Evolutionary conservation across 768 basidiomycete species (phyloP), one percentile per base, ranked within the genome.

Genomic region (Omphalotus guepiniiformis): DNA sequence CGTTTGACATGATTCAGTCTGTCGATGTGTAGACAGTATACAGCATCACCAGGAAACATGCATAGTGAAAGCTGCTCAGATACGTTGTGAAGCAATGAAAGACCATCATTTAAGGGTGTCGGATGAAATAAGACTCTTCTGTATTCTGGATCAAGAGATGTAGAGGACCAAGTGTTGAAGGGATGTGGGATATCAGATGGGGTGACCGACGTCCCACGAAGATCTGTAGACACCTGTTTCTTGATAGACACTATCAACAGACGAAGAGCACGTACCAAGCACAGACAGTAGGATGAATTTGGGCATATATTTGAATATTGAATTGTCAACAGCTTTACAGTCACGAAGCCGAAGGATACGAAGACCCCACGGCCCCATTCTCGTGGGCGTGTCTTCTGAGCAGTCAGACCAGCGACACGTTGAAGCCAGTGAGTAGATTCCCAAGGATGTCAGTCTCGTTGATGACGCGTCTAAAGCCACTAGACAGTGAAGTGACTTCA

Each of bases 391-490:
- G 49, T 56, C 58, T n/a, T 57, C 52, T 2, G 61, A 58, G n/a
- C 65, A 63, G 23, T 70, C 60, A 25, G 62, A 55, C 58, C 62
- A 66, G 2, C 60, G 60, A 12, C 85, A 63, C 2, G 75, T 76
- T 18, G 74, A 70, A 0, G 79, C 63, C 9, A 91, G 72, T 4
- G 68, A 58, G 27, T 68, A 70, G 40, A 88, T 58, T 11, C 79
- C 83, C 53, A 74, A 71, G 2, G 75, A 55, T 3, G 76, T 75
- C 29, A 90, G 53, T 2, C 51, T 21, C 1, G 82, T 83, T 8
- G 60, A 65, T 39, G 80, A 81, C 18, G 76, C 74, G 59, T 90
- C 86, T n/a, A 90, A 66, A 0, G 82, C 88, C 34, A 65, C 57
- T 16, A 90, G 68, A 5, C 70, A 67, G 53, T 76, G 78, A 5